These are phyloP conservation scores for Anthoceros angustus DNA, from an alignment of 225 moss, liverwort and hornwort species.

Conservation along the genomic window DNA sequence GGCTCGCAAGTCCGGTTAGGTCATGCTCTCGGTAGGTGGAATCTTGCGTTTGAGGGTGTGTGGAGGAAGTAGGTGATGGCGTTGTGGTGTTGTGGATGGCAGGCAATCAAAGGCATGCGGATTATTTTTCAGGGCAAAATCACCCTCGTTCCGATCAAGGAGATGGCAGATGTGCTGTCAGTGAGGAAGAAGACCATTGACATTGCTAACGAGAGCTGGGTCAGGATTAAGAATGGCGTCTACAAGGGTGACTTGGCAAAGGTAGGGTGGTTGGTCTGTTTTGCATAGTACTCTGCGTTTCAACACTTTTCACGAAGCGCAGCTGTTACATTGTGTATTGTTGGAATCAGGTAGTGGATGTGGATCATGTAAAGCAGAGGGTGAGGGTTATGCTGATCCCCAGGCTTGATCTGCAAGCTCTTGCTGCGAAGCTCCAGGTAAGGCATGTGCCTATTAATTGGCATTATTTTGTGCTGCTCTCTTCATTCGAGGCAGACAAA, in stretches of 20 bases:
- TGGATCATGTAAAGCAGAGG: constrained; percentile 76
- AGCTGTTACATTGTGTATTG: background rate
- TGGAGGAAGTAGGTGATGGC: background rate
- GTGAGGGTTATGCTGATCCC: constrained; percentile 73
- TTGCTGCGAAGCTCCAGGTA: constrained; percentile 60
- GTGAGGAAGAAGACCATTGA: constrained; percentile 91
- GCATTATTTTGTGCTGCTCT: background rate
- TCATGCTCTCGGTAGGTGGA: background rate
- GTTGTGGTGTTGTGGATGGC: constrained; percentile 21
- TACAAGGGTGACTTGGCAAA: constrained; percentile 96
- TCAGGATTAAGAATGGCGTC: constrained; percentile 70
- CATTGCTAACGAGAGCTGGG: constrained; percentile 87
- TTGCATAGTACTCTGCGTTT: background rate
- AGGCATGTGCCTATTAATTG: constrained; percentile 9
- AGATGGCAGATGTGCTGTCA: constrained; percentile 81
- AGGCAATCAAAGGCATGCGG: constrained; percentile 84
- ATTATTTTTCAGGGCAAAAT: constrained; percentile 70
- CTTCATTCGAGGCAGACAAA: background rate
- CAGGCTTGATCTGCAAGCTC: constrained; percentile 77
- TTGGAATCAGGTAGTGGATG: constrained; percentile 61
- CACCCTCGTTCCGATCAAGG: constrained; percentile 86
- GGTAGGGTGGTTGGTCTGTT: constrained; percentile 17
- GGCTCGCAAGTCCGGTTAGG: no score
- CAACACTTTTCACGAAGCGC: no score
- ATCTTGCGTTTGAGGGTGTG: background rate